Conservation (phyloP, 495 filamentous ascomycete species). For the Tuber microsphaerosporum region DNA sequence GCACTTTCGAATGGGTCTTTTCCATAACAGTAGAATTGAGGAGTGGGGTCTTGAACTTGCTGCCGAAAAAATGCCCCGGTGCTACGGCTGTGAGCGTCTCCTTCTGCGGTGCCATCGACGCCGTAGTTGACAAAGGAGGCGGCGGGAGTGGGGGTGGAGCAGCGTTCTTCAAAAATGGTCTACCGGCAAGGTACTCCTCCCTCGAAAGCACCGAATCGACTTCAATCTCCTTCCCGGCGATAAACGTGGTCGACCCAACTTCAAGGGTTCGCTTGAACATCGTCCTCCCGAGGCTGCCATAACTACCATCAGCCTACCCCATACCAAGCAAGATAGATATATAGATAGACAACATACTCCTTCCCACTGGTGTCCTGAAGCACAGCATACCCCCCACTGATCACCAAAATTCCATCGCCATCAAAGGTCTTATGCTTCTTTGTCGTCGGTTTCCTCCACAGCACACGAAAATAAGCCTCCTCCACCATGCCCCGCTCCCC, state of each 20-base stretch:
- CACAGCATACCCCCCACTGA: constrained; percentile 53
- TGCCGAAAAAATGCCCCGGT: constrained; percentile 23
- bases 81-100: constrained; percentile 18
- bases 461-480: constrained; percentile 59
- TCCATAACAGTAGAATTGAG: constrained; percentile 51
- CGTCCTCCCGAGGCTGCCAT: constrained; percentile 46
- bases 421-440: constrained; percentile 88
- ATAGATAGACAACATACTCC: constrained; percentile 47
- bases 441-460: constrained; percentile 67
- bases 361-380: constrained; percentile 61
- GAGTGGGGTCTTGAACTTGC: constrained; percentile 57
- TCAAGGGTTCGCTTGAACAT: constrained; percentile 53
- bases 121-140: not conserved
- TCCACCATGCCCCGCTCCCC: constrained; percentile 21
- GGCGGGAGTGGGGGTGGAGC: not conserved
- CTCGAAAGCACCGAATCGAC: constrained; percentile 60
- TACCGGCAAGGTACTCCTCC: constrained; percentile 57
- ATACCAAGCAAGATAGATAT: not conserved
- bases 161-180: constrained; percentile 44
- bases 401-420: constrained; percentile 65
- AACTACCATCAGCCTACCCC: not conserved
- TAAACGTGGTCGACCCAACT: constrained; percentile 56
- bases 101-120: not conserved
- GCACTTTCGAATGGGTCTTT: constrained; percentile 44
- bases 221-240: constrained; percentile 69